Evolutionary conservation across 164 flowering plant species (phyloP), one percentile per base, ranked within the genome.

Genomic region (Vitis vinifera): DNA sequence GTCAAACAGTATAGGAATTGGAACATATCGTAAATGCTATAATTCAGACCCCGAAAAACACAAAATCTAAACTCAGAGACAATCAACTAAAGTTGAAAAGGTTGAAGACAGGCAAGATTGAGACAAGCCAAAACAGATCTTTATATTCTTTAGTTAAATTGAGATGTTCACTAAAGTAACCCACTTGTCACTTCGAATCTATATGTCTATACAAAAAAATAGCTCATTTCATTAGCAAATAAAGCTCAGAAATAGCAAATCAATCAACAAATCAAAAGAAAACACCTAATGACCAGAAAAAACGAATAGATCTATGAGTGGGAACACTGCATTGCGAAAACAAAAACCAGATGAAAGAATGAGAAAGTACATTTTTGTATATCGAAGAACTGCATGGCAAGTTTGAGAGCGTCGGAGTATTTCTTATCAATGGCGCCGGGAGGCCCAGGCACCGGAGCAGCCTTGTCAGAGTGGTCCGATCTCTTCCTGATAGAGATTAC

Each of bases 341-440:
- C 2, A 9, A 57, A 23, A 48, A 70, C n/a, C 51, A 49, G 62
- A 31, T 8, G 68, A 14, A 44, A 12, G 11, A 63, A 64, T 66
- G 66, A 14, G 47, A 74, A 59, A 13, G 9, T 81, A 95, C 99
- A 82, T 89, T 95, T 95, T 68, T 95, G 99, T 0, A 95, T 63
- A 60, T 95, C 97, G 72, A 96, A 89, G 81, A 96, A 96, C 73
- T 91, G 92, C 84, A 87, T 57, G 8, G 95, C 90, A 31, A 81
- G 7, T 14, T 80, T 78, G 58, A 96, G 87, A 50, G 99, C 97
- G 49, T 89, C 89, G 4, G 84, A 65, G 62, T 93, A 95, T 65
- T 88, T 86, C 79, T 76, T 60, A 1, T 51, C 68, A 56, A 85
- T 67, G 65, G 91, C 91, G 51, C 99, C 99, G 0, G 99, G 97